Evolutionary conservation across 805 yeast genomes (phyloP), one percentile per base, ranked within the genome.

Genomic region (Pachysolen tannophilus): DNA sequence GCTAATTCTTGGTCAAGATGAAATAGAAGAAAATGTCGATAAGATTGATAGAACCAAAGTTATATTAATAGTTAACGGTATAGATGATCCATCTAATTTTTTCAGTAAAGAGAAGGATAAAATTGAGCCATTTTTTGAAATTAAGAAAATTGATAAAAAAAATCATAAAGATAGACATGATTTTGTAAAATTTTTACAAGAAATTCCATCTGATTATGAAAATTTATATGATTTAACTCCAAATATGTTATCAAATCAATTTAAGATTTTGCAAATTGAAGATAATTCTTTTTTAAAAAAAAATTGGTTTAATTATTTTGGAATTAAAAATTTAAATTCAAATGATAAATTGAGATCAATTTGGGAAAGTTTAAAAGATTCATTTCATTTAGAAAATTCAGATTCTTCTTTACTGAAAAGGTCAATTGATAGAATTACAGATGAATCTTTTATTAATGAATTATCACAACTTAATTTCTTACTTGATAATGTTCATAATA

Each of bases 401-500:
- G 32, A 30, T 13, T 26, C 35, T 3, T 32, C 27, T 10, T 20
- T 46, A 23, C 43, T 38, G 33, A 49, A 39, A 45, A 47, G 55
- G 43, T 50, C 49, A 5, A 35, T 58, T 39, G 32, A 52, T 32
- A 47, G 57, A 28, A 60, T 69, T 37, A 64, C 60, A 46, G 75
- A 71, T 44, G 61, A 64, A 42, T 44, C 53, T n/a, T 72, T 63
- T 51, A 65, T 69, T 39, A 62, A 55, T 37, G 78, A 72, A 46
- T 45, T 72, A 37, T 55, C 68, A 27, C 76, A 72, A 48, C 53
- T 71, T 43, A 58, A 63, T 15, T 68, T 60, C 42, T 53, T 69
- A 36, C 48, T 57, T 13, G 41, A 53, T 7, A 30, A 44, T 7
- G 34, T 39, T 6, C 29, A 46, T 6, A 25, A 52, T 11, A 38